A percentile compares a stretch with the other conserved stretches of the same genome.
Evolutionary conservation across 257 asterid species (phyloP).

Genomic region (Rauvolfia tetraphylla): DNA sequence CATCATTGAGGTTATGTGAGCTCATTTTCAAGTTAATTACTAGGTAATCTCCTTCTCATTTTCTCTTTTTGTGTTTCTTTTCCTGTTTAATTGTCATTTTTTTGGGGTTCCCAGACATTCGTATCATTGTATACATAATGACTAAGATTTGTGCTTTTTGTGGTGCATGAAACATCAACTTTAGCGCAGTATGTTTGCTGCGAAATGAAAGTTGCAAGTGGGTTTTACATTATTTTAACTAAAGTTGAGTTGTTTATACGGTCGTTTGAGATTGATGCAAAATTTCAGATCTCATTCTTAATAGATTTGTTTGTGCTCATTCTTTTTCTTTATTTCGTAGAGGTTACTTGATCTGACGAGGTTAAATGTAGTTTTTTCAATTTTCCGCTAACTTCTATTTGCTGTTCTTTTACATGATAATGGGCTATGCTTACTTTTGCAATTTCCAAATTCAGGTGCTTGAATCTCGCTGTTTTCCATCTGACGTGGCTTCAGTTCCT

Average conservation of each 20-base stretch:
- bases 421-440: slow-evolving; percentile 10
- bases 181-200: slow-evolving; percentile 1
- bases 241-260: slow-evolving; percentile 13
- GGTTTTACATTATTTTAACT: slow-evolving; percentile 4
- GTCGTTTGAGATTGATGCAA: slow-evolving; percentile 15
- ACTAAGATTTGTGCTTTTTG: background rate
- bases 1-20: slow-evolving; percentile 8
- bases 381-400: background rate
- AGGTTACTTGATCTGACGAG: slow-evolving; percentile 13
- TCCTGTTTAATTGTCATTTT: background rate
- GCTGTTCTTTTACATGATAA: slow-evolving; percentile 1
- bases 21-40: slow-evolving; percentile 4
- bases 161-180: slow-evolving; percentile 12
- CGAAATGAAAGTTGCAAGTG: slow-evolving; percentile 9
- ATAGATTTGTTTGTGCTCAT: slow-evolving; percentile 10
- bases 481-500: slow-evolving; percentile 3
- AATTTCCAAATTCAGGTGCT: slow-evolving; percentile 18
- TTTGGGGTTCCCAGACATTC: background rate
- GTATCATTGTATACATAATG: background rate
- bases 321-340: background rate
- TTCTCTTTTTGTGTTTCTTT: background rate
- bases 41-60: slow-evolving; percentile 12
- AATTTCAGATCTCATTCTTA: slow-evolving; percentile 18
- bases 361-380: background rate
- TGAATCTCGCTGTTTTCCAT: slow-evolving; percentile 3